phyloP scores from a whole-genome alignment of 257 asterid species.

The Lithospermum erythrorhizon region DNA sequence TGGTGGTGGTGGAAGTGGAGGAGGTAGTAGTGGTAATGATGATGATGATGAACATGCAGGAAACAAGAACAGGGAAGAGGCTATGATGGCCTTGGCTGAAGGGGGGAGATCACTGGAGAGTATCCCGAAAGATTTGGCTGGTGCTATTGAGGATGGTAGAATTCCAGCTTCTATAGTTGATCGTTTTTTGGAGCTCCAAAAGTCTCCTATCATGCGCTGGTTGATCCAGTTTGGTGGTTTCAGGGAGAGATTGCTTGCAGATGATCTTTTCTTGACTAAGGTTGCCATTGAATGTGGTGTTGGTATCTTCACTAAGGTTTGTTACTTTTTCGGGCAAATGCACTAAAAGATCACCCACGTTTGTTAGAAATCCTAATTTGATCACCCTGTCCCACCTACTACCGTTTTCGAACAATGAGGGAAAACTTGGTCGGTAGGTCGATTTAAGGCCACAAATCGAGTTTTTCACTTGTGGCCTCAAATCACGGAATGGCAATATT shows the following conservation, averaged over 20 bases:
- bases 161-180: slow-evolving; percentile 57
- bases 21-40: slow-evolving; percentile 21
- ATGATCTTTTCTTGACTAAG: slow-evolving; percentile 92
- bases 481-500: too few species aligned
- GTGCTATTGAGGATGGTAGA: slow-evolving; percentile 66
- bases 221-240: slow-evolving; percentile 72
- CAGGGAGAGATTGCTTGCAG: slow-evolving; percentile 84
- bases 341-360: too few species aligned
- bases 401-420: too few species aligned
- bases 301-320: slow-evolving; percentile 85
- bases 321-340: background rate
- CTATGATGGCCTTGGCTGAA: slow-evolving; percentile 70
- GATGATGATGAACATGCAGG: slow-evolving; percentile 52
- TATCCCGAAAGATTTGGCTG: slow-evolving; percentile 76
- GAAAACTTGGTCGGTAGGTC: too few species aligned
- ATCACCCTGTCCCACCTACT: too few species aligned
- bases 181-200: slow-evolving; percentile 67
- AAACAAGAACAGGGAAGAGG: slow-evolving; percentile 57
- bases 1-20: slow-evolving; percentile 18
- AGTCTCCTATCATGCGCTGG: slow-evolving; percentile 57
- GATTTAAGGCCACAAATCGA: too few species aligned
- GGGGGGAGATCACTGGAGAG: slow-evolving; percentile 66
- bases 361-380: too few species aligned
- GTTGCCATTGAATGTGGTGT: slow-evolving; percentile 97
- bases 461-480: too few species aligned